Evolutionary conservation across 2,329 filamentous ascomycete species (phyloP), one percentile per base, ranked within the genome.

Genomic region (Trichophyton rubrum): DNA sequence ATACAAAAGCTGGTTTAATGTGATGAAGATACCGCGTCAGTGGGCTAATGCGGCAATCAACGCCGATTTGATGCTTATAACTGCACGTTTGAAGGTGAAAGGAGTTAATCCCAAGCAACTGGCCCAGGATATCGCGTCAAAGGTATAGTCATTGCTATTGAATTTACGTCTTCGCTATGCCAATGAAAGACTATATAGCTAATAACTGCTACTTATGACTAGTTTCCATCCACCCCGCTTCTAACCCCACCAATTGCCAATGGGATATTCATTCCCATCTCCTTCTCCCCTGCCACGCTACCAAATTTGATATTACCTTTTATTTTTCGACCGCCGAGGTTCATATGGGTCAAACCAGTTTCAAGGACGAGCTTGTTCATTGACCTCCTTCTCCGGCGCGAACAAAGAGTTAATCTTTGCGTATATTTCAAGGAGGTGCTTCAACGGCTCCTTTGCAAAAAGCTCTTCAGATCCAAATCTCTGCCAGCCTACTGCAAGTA

Each of bases 1-100:
- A 76, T 95, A 45, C 77, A 82, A 38, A 77, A 82, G 20, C 81
- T 90, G 62, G 88, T 86, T 1, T 87, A 86, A 22, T 86, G 89
- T 30, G 86, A 89, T 61, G 72, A 80, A 38, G 77, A 80, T 59
- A 83, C 90, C 67, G 85, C 95, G 70, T 47, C 82, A 87, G 76
- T 92, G 88, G 88, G 92, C 89, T 3, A 79, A 83, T 64, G 83
- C 85, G 41, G 79, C 90, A 22, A 89, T 93, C 65, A 90, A 91
- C 77, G 90, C 90, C 56, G 90, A 95, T 74, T 76, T 95, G 67
- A 82, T 88, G 59, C 75, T 95, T 55, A 85, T 89, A 7, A 84
- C 89, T 4, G 88, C 90, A 13, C 87, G 89, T 17, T 80, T 95
- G 64, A 81, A 89, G 63, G 74, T 92, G 68, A 92, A 87, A 75